phyloP scores from a whole-genome alignment of 495 filamentous ascomycete genomes.

The Geoglossum glabrum region DNA sequence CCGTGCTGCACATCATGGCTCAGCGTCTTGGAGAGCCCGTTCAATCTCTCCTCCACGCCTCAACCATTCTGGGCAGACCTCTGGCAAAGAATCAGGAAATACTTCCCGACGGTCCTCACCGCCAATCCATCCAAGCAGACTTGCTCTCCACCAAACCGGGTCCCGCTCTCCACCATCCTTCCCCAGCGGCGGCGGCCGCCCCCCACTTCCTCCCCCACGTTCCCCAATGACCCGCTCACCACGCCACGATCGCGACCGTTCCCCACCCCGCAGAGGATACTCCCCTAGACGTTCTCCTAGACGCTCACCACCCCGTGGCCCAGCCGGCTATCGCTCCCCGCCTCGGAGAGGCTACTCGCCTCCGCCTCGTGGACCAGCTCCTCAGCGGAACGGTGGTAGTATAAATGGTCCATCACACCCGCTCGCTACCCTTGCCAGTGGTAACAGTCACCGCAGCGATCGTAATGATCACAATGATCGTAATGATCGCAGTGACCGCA shows the following conservation, averaged over 20 bases:
- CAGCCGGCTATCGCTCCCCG: conserved; percentile 2
- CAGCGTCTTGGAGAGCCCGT: conserved; percentile 16
- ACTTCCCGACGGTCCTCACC: conserved; percentile 22
- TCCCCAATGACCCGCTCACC: neutral
- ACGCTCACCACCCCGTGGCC: conserved; percentile 2
- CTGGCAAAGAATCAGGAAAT: conserved; percentile 15
- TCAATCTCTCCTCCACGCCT: conserved; percentile 16
- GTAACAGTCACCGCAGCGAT: too few species aligned
- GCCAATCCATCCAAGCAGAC: conserved; percentile 19
- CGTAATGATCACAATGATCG: neutral
- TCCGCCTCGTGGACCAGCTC: neutral
- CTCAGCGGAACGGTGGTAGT: neutral
- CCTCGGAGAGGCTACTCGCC: neutral
- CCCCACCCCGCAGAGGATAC: neutral
- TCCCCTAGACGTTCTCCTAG: neutral
- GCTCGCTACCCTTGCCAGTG: neutral
- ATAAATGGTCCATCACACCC: neutral
- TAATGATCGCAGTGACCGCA: neutral
- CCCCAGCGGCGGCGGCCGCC: neutral
- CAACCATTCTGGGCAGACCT: conserved; percentile 10
- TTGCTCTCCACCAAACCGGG: conserved; percentile 6
- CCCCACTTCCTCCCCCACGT: neutral
- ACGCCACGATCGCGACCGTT: neutral
- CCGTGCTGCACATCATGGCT: conserved; percentile 14
- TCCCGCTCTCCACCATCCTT: neutral